Evolutionary conservation across 2,329 filamentous ascomycete genomes (phyloP).

Genomic region (Stachybotrys elegans): DNA sequence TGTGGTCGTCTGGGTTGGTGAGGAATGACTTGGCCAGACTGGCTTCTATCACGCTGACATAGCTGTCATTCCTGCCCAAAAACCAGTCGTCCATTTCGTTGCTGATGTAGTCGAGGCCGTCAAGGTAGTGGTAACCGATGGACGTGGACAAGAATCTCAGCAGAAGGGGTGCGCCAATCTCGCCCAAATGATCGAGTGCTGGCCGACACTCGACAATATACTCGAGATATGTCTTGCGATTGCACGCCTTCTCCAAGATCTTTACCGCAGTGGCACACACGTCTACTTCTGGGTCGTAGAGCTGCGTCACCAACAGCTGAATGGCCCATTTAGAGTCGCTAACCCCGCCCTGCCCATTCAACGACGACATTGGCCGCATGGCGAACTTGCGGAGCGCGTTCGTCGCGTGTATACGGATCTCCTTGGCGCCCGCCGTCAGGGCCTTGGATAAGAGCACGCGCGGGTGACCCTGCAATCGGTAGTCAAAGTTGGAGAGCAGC

Average conservation of each 20-base stretch:
- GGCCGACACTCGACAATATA: conserved; percentile 96
- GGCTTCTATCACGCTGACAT: conserved; percentile 92
- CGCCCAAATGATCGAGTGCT: conserved; percentile 88
- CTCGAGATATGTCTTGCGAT: conserved; percentile 83
- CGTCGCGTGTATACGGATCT: conserved; percentile 86
- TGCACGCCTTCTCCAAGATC: conserved; percentile 95
- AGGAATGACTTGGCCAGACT: conserved; percentile 82
- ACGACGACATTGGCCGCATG: conserved; percentile 40
- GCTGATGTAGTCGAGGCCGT: conserved; percentile 96
- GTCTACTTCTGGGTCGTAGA: conserved; percentile 95
- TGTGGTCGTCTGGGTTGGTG: conserved; percentile 55
- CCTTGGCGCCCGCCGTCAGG: conserved; percentile 83
- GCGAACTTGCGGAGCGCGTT: conserved; percentile 85
- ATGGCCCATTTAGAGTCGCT: conserved; percentile 92
- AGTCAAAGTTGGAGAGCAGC: conserved; percentile 87
- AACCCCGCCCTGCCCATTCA: conserved; percentile 30
- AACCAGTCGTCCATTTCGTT: conserved; percentile 99
- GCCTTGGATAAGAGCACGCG: conserved; percentile 91
- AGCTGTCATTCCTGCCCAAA: conserved; percentile 91
- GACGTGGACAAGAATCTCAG: conserved; percentile 92
- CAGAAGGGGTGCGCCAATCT: conserved; percentile 90
- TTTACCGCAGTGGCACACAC: conserved; percentile 96
- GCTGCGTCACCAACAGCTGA: conserved; percentile 89
- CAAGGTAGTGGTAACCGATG: conserved; percentile 94
- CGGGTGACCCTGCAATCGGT: conserved; percentile 80